Evolutionary conservation across 768 basidiomycete species (phyloP), one percentile per base, ranked within the genome.

Genomic region (Kwoniella dejecticola): DNA sequence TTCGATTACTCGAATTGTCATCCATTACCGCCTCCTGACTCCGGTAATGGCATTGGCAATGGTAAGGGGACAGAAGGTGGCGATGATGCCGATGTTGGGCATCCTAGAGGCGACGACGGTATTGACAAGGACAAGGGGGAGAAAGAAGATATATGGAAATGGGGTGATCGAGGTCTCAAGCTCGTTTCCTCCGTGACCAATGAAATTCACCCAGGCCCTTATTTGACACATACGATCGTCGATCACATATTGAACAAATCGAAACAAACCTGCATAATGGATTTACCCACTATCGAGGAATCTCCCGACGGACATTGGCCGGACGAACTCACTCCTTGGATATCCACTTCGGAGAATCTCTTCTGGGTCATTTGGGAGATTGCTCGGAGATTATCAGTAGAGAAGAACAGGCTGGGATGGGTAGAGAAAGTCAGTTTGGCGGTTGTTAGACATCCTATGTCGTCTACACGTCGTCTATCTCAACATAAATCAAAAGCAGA

Each of bases 281-380:
- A 36, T 4, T 36, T 49, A 24, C 33, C 40, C 2, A 64, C 57
- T 10, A 54, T 64, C 15, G 45, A 64, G 50, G 58, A 55, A 17
- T 23, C 21, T 5, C 31, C 27, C 19, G 52, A 64, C 17, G 60
- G 52, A 2, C 17, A 47, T 10, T 50, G 38, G 38, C 29, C 31
- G 26, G 63, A 64, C 27, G 52, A 64, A 44, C 21, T 24, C 12
- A 45, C 58, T n/a, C 54, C 59, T 11, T 65, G 64, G 64, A 61
- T 65, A 0, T 65, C 64, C 0, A 24, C 29, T 2, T 23, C 40
- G 5, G 26, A 36, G 0, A 24, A 52, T 56, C n/a, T 65, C n/a
- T 48, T 53, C 17, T 61, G 64, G 64, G 45, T 46, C n/a, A 52
- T 65, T 17, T 57, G 59, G 58, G 58, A 65, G 10, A 47, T 65